These are phyloP conservation scores for Cytospora schulzeri DNA, from an alignment of 2,329 filamentous ascomycete species.

Conservation along the genomic window DNA sequence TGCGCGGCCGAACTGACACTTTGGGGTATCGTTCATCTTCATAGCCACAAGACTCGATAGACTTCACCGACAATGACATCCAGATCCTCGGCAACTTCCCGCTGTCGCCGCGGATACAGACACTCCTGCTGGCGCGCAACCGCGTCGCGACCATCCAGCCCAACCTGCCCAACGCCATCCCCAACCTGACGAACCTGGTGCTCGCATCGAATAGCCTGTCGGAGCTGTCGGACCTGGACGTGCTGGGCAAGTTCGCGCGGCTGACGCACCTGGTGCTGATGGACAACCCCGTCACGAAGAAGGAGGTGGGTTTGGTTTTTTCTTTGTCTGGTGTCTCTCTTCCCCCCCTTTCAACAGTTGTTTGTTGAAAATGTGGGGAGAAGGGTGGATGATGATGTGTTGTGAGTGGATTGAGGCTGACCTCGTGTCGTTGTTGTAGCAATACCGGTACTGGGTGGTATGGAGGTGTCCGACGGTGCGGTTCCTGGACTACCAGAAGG, in stretches of 20 bases:
- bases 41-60: slow-evolving; percentile 95
- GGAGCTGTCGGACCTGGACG: slow-evolving; percentile 86
- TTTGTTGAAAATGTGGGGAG: neutral
- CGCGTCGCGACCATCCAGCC: slow-evolving; percentile 81
- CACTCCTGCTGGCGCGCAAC: slow-evolving; percentile 87
- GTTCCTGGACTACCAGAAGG: slow-evolving; percentile 90
- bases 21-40: too few species aligned
- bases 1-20: neutral
- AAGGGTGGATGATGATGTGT: too few species aligned
- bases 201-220: slow-evolving; percentile 79
- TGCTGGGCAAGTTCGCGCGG: slow-evolving; percentile 67
- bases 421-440: slow-evolving; percentile 50
- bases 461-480: slow-evolving; percentile 83
- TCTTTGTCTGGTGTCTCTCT: too few species aligned
- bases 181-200: slow-evolving; percentile 79
- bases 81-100: slow-evolving; percentile 89
- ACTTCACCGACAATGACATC: slow-evolving; percentile 98
- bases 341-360: neutral
- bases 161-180: slow-evolving; percentile 72
- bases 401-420: neutral
- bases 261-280: slow-evolving; percentile 80
- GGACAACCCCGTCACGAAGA: slow-evolving; percentile 89
- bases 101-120: slow-evolving; percentile 82
- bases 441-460: slow-evolving; percentile 91
- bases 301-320: slow-evolving; percentile 80